phyloP scores from a whole-genome alignment of 768 basidiomycete genomes.

The Rhodosporidiobolus sp. region DNA sequence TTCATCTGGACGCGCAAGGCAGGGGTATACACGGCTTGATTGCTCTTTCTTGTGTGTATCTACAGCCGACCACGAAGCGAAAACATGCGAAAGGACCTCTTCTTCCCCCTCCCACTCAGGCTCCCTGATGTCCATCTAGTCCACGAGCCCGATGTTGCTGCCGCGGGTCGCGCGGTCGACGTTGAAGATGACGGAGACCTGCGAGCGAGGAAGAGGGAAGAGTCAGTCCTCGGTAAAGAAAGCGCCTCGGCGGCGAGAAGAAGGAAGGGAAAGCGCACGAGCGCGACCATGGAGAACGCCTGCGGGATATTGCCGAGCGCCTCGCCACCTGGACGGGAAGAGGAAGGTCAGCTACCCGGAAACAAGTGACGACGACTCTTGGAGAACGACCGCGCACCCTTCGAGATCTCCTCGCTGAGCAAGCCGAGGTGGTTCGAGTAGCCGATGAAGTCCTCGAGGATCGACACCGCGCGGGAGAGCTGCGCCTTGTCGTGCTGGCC shows the following conservation, averaged over 20 bases:
- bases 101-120: too few species aligned
- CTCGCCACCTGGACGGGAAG: constrained; percentile 50
- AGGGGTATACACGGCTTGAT: too few species aligned
- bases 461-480: constrained; percentile 63
- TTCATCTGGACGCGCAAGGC: too few species aligned
- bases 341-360: not conserved
- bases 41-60: too few species aligned
- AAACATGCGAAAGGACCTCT: too few species aligned
- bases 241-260: too few species aligned
- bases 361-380: not conserved
- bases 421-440: constrained; percentile 84
- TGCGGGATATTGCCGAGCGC: constrained; percentile 47
- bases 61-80: too few species aligned
- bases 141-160: too few species aligned
- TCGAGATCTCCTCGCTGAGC: constrained; percentile 61
- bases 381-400: constrained; percentile 53
- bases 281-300: constrained; percentile 25
- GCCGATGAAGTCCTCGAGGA: constrained; percentile 76
- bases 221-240: too few species aligned
- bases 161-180: not conserved
- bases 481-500: constrained; percentile 71
- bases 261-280: not conserved
- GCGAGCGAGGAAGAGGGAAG: not conserved
- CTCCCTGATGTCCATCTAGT: too few species aligned
- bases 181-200: constrained; percentile 18